Percentiles rank a stretch among this genome's conserved stretches.
Conservation (phyloP, 148 eudicot genomes). For the Chenopodium formosanum region DNA sequence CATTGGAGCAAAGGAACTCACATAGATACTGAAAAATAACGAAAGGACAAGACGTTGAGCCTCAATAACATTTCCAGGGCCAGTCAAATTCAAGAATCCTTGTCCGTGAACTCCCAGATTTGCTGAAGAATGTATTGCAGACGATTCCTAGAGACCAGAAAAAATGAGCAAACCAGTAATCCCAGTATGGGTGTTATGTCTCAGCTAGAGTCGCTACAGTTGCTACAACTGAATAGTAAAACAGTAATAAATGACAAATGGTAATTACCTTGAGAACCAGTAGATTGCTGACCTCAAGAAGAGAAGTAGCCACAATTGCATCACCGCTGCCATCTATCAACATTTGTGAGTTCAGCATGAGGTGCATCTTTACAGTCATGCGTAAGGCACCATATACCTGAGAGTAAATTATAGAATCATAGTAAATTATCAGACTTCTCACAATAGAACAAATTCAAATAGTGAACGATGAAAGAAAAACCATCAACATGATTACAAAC, state of each 20-base stretch:
- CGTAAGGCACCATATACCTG: conserved; percentile 94
- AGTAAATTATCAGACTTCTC: conserved; percentile 11
- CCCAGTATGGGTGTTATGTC: neutral
- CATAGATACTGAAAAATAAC: conserved; percentile 76
- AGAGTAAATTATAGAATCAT: conserved; percentile 11
- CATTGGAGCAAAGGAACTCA: conserved; percentile 40
- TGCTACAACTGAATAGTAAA: conserved; percentile 6
- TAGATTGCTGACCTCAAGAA: conserved; percentile 93
- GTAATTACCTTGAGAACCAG: conserved; percentile 77
- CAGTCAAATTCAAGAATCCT: conserved; percentile 84
- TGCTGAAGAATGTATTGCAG: conserved; percentile 80
- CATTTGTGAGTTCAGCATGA: conserved; percentile 88
- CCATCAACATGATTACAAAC: neutral
- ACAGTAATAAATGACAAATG: neutral
- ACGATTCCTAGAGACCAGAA: conserved; percentile 60
- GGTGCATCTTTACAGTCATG: conserved; percentile 91
- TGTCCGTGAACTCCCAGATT: conserved; percentile 97
- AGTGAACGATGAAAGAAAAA: neutral
- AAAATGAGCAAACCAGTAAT: conserved; percentile 2
- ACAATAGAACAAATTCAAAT: neutral
- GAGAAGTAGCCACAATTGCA: conserved; percentile 72
- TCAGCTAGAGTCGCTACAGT: neutral
- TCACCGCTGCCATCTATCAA: conserved; percentile 74
- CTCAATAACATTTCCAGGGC: conserved; percentile 90
- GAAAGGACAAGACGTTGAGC: conserved; percentile 92